Conservation (phyloP, 352 stramenopile species). For the Thraustochytrium striatum region DNA sequence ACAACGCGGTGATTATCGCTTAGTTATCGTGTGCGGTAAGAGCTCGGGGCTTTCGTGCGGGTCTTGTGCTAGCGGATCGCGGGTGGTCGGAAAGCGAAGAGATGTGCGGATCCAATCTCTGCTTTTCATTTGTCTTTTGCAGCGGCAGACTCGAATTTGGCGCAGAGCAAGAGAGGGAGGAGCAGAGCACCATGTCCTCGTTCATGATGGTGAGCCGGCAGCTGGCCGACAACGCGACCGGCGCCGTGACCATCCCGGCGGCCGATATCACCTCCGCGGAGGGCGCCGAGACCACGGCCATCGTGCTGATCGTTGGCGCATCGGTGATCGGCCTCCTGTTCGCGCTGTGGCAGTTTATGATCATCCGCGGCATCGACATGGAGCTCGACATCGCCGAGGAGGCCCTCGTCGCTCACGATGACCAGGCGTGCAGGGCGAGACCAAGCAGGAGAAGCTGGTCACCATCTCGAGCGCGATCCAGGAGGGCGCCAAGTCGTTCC, state of each 20-base stretch:
- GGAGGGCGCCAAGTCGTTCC: constrained; percentile 93
- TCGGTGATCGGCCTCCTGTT: constrained; percentile 44
- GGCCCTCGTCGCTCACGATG: constrained; percentile 26
- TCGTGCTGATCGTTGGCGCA: constrained; percentile 37
- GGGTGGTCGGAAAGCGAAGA: neutral
- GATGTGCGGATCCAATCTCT: too few species aligned
- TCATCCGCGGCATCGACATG: constrained; percentile 29
- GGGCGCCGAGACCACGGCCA: constrained; percentile 18
- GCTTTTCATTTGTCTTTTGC: too few species aligned
- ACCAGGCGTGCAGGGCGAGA: neutral
- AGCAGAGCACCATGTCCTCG: too few species aligned
- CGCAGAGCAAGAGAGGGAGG: too few species aligned
- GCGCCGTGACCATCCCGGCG: neutral
- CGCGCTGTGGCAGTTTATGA: constrained; percentile 9
- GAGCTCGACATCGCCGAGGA: constrained; percentile 7
- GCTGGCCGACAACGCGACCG: neutral
- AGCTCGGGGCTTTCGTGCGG: too few species aligned
- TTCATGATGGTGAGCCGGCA: too few species aligned
- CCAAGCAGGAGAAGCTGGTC: constrained; percentile 40
- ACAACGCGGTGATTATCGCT: too few species aligned
- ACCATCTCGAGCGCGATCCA: constrained; percentile 76
- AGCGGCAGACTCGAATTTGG: too few species aligned
- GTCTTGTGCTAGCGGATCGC: neutral
- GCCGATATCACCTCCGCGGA: constrained; percentile 9
- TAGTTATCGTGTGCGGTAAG: too few species aligned